Evolutionary conservation across 2,329 filamentous ascomycete genomes (phyloP), one percentile per base, ranked within the genome.

Genomic region (Delphinella strobiligena): DNA sequence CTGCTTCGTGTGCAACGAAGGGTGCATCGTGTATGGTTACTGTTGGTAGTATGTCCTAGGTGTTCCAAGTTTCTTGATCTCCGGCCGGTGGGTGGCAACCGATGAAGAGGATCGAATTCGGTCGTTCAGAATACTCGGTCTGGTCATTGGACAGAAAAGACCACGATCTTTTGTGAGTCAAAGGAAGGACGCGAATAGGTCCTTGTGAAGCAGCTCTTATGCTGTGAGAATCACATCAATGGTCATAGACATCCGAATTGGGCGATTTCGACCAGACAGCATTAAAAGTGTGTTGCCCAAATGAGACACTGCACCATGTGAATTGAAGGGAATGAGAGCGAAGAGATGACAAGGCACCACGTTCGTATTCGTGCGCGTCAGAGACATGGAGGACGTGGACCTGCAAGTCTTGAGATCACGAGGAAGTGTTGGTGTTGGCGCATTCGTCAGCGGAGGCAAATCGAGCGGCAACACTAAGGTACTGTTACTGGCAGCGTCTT

Each of bases 1-100:
- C 38, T 42, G 37, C 27, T 40, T 40, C 31, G 35, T 32, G 29
- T 36, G 34, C 36, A 7, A 12, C 12, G 22, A 27, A 27, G 22
- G 22, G 12, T 27, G 22, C 22, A 27, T 27, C 12, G 7, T 27
- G 31, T 22, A 40, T 34, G 16, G 37, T 35, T 30, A 34, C 34
- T 22, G 17, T 40, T 22, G 34, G 37, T 5, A 34, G 18, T 19
- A 34, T 31, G 5, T 27, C 10, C 15, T 30, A 34, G 31, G 18
- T 34, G 29, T 22, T n/a, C 24, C 24, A n/a, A 24, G 18, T 31
- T 24, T 17, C 37, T 16, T 17, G 10, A 2, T 38, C 19, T 19
- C 16, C 9, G 15, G 18, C 37, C 37, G 30, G 30, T 38, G 37
- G 19, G 22, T 27, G 22, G 22, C 22, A 27, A 27, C 22, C n/a